phyloP scores from a whole-genome alignment of 345 rosid genomes.

The Psidium friedrichsthalianum region DNA sequence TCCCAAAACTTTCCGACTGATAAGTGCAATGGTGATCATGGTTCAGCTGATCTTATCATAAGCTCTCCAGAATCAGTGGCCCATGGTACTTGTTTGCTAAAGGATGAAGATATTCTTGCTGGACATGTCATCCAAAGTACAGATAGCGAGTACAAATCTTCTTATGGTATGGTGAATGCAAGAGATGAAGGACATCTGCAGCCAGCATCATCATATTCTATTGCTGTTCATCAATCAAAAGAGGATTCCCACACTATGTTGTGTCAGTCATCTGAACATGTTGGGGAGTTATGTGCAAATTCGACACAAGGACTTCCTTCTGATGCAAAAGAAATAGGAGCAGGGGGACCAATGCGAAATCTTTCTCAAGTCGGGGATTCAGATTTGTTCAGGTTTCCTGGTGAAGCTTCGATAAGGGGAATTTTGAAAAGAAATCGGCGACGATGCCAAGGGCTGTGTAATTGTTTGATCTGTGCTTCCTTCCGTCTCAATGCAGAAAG shows the following conservation, averaged over 20 bases:
- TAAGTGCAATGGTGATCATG: slow-evolving; percentile 2
- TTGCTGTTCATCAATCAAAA: slow-evolving; percentile 4
- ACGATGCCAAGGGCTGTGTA: slow-evolving; percentile 65
- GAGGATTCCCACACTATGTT: slow-evolving; percentile 1
- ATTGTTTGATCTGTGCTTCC: slow-evolving; percentile 63
- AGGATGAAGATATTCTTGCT: slow-evolving; percentile 13
- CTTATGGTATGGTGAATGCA: not conserved
- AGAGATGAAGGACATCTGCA: slow-evolving; percentile 2
- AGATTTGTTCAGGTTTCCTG: slow-evolving; percentile 7
- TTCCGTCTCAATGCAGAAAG: slow-evolving; percentile 59
- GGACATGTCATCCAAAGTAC: slow-evolving; percentile 13
- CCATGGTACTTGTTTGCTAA: slow-evolving; percentile 3
- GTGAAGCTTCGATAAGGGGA: slow-evolving; percentile 26
- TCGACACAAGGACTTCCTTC: not conserved
- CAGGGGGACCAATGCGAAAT: slow-evolving; percentile 4
- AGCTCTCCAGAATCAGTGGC: slow-evolving; percentile 1
- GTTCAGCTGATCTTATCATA: not conserved
- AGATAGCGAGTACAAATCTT: slow-evolving; percentile 5
- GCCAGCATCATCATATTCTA: not conserved
- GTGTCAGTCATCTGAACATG: slow-evolving; percentile 1
- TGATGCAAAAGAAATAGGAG: slow-evolving; percentile 8
- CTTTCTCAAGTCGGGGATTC: slow-evolving; percentile 7
- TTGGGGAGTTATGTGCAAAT: not conserved
- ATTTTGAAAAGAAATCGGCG: slow-evolving; percentile 46
- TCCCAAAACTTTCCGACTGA: not conserved